Evolutionary conservation across 805 yeast species (phyloP), one percentile per base, ranked within the genome.

Genomic region (Teunomyces tritomae): DNA sequence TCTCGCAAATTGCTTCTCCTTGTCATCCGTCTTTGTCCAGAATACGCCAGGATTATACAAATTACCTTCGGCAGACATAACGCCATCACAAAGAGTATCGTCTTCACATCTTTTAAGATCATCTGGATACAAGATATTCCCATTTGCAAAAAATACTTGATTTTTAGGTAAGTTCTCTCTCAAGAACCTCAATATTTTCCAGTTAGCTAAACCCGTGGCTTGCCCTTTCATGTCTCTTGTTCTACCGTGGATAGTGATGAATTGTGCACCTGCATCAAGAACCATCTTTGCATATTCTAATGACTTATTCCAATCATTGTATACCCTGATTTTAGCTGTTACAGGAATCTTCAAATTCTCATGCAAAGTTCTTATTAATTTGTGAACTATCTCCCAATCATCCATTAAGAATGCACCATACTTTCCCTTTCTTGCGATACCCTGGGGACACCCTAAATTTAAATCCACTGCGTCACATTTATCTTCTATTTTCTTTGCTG

Each of bases 151-250:
- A 55, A 94, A 85, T 0, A 94, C 97, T 2, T 92, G 89, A 42
- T 84, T 94, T 37, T 61, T 53, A 0, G 92, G 87, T 41, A 94
- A 71, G 53, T 88, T 85, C 27, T 90, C 96, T 48, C 94, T 74
- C 35, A 94, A 62, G 61, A 82, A 89, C 55, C 75, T 79, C 49
- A 94, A 77, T 26, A 84, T 76, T 28, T 81, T 77, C 98, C 99
- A 92, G 68, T 94, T 91, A 1, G 99, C 98, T 43, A 94, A 70
- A 0, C 99, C 99, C 0, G 99, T 92, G 49, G 81, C 79, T 64
- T 92, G 98, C 5, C 99, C 99, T 67, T 94, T 94, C 95, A 90
- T 92, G 49, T 92, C 99, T 54, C 99, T 78, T 1, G 97, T 85
- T 57, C 99, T 79, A 2, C 98, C 98, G 65, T 94, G 99, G 7